Base-by-base conservation (phyloP, 768 basidiomycete species). In the Fibroporia radiculosa region DNA sequence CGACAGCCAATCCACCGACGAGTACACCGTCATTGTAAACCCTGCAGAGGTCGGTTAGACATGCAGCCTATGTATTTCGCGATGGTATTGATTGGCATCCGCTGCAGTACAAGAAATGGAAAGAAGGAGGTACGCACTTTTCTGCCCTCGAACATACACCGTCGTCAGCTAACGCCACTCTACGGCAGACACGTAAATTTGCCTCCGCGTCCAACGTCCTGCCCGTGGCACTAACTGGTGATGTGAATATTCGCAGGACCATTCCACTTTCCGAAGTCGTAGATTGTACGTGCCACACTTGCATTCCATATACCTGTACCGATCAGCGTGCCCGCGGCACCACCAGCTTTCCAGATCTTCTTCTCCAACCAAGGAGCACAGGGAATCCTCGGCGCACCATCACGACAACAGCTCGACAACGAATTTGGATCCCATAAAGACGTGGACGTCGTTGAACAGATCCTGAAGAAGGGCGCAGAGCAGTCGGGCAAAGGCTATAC, bases 331-430 rank as follows among this genome's bases (percentile, higher is more conserved):
- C 34, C 34, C 41, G 39, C 42, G n/a, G 14, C 29, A 3, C n/a
- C n/a, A n/a, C n/a, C 50, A 88, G 87, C 85, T 3, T 92, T 84
- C 68, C 56, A 72, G 27, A 68, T 93, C 45, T 84, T 82, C 62
- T 67, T 74, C 59, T 82, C 87, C 16, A 62, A 63, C 19, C 86
- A 89, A 61, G 90, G 89, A 11, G 62, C 73, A 4, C 88, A 92
- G 63, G 91, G 89, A n/a, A 61, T 79, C 42, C 73, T 89, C 28
- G 76, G 80, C 22, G 69, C 71, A 42, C 72, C 86, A 10, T 91
- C 88, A n/a, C 79, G 84, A 39, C 91, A 93, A 59, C 81, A 89
- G 56, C 78, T 93, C 45, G 86, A 90, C 33, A 82, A 64, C 44
- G 67, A 67, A 27, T 93, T 93, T 52, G 78, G 71, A 14, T 75